Base-by-base conservation (phyloP, 2,329 filamentous ascomycete genomes). In the Calonectria pteridis region DNA sequence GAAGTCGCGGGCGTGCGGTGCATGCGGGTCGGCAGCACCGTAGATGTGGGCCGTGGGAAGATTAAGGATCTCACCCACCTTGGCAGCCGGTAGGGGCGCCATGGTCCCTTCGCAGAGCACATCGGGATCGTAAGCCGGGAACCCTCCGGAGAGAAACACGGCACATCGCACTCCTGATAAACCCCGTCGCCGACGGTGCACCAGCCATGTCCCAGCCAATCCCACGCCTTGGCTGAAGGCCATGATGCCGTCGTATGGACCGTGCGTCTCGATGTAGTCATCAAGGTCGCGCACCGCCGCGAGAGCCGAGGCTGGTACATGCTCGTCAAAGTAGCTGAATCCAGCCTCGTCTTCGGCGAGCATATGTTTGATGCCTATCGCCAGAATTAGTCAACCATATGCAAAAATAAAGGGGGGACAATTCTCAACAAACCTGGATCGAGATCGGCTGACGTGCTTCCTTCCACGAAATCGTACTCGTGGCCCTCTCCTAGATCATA, bases 1-100 rank as follows among this genome's bases (percentile, higher is more conserved):
- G 23, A 62, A 62, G 33, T 62, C 55, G 23, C 55, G 55, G 2
- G 55, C 55, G 10, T 28, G n/a, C 20, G 23, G 33, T 16, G 55
- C 55, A 20, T 62, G 55, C 14, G 55, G 55, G 55, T 62, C 55
- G 14, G 33, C 23, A 62, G 55, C 33, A 35, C 55, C 55, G 37
- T 62, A 62, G 33, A 62, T 62, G 55, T 62, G 55, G 55, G 55
- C 55, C 14, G 55, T 62, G 55, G 55, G 55, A 62, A 62, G 55
- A 40, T 62, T 62, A 37, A 62, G 55, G 26, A 62, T 62, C 55
- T 62, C 55, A 28, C 55, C 55, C 33, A 40, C 55, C 33, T 62
- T 62, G 55, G 55, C 33, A 11, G 55, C 35, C 13, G 55, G 55
- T 13, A 62, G 35, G 33, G 55, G 55, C 33, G 55, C 55, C 55